These are phyloP conservation scores for Paxillus rubicundulus DNA, from an alignment of 768 basidiomycete genomes.

Conservation along the genomic window DNA sequence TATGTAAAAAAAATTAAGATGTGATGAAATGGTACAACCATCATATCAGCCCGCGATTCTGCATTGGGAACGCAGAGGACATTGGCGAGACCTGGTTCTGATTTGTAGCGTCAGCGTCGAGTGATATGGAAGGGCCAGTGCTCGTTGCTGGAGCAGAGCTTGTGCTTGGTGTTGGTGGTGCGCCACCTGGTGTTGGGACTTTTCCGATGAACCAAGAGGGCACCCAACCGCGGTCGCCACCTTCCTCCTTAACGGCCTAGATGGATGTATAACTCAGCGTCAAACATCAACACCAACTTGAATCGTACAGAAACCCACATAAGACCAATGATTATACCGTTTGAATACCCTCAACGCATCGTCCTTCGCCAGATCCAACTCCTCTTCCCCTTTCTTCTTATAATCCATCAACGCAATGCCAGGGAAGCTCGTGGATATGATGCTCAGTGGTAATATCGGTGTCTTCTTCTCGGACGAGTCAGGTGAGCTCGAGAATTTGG, in stretches of 20 bases:
- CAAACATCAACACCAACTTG: background rate
- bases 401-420: constrained; percentile 97
- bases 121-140: constrained; percentile 24
- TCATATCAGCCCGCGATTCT: constrained; percentile 23
- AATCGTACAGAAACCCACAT: constrained; percentile 47
- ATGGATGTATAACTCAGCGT: constrained; percentile 11
- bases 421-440: constrained; percentile 97
- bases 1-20: background rate
- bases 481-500: constrained; percentile 44
- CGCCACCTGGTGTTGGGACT: constrained; percentile 46
- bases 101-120: constrained; percentile 39
- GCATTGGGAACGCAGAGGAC: constrained; percentile 75
- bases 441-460: constrained; percentile 85
- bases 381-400: constrained; percentile 89
- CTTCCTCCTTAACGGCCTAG: constrained; percentile 90
- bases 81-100: constrained; percentile 66
- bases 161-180: constrained; percentile 50
- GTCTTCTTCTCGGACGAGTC: constrained; percentile 49
- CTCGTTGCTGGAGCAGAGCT: constrained; percentile 37
- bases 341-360: constrained; percentile 92
- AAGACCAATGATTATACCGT: constrained; percentile 97
- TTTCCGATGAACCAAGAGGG: constrained; percentile 98
- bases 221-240: constrained; percentile 95
- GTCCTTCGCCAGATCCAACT: constrained; percentile 85
- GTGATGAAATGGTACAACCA: constrained; percentile 5